Percentiles rank a stretch among this genome's conserved stretches.
Evolutionary conservation across 176 grass and related monocot species (phyloP).

Genomic region (Aegilops umbellulata): DNA sequence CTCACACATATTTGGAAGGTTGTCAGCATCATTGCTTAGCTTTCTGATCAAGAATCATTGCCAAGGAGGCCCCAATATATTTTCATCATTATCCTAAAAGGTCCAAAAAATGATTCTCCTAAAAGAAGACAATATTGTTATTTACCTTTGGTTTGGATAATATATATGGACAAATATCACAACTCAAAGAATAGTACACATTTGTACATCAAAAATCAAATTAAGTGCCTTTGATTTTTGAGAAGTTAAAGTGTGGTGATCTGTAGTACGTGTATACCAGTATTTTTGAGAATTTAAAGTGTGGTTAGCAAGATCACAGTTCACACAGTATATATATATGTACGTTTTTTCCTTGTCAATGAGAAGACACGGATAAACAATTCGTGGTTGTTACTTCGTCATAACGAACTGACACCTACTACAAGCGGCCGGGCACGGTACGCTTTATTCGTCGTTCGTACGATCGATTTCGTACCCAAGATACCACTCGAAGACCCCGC

Average conservation of each 20-base stretch:
- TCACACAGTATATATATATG: background rate
- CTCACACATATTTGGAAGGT: slow-evolving; percentile 16
- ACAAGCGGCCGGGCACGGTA: background rate
- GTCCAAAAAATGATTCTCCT: background rate
- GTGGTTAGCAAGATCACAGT: too few relatives aligned
- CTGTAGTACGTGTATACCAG: too few relatives aligned
- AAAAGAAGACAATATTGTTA: background rate
- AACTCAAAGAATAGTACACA: background rate
- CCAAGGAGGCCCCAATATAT: background rate
- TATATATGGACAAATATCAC: background rate
- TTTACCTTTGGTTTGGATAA: background rate
- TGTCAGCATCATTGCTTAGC: slow-evolving; percentile 29
- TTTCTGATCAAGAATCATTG: slow-evolving; percentile 23
- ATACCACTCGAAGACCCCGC: background rate
- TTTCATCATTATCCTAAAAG: background rate
- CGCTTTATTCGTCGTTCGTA: background rate
- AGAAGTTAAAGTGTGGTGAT: background rate
- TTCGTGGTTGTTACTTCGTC: background rate
- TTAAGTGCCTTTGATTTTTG: background rate
- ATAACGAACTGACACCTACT: slow-evolving; percentile 1
- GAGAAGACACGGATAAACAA: background rate
- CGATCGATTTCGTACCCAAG: background rate
- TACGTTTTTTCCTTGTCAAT: background rate
- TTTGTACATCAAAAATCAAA: background rate
- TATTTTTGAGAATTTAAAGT: too few relatives aligned